Evolutionary conservation across 768 basidiomycete genomes (phyloP), one percentile per base, ranked within the genome.

Genomic region (Lyophyllum atratum): DNA sequence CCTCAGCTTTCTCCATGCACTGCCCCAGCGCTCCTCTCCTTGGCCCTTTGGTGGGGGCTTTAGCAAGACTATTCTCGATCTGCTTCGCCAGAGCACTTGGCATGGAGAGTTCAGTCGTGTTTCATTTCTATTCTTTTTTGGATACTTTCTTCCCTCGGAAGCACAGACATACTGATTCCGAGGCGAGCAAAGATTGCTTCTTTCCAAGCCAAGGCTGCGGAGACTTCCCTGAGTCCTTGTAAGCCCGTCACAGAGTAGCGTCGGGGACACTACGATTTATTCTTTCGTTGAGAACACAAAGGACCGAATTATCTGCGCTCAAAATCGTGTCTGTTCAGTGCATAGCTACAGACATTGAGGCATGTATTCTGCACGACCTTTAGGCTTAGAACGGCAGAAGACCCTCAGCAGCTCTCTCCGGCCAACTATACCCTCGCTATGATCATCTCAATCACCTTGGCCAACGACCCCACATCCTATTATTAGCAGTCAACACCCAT

Each of bases 401-500:
- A 49, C 5, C 49, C 49, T 49, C 49, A 29, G 34, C 5, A 17
- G 26, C 49, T 49, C n/a, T 21, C 31, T 49, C 8, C 34, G 34
- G 34, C 34, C 49, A 51, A 51, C 2, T 8, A 25, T 34, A 29
- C 22, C 49, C 49, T 19, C 22, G 28, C 5, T 10, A 21, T 22
- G 9, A 25, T 37, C 33, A 12, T 39, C 2, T n/a, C 19, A 8
- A 12, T 34, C 24, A 22, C 11, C 49, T 42, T 40, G 39, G 34
- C 19, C 25, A 37, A 10, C 12, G 34, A 51, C 21, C 34, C 11
- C 24, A 19, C 8, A 6, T 22, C 9, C 34, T 28, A 4, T 51
- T 51, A 49, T 24, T 37, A 24, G 49, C 29, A 51, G 39, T 51
- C 34, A 24, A 37, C 49, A 19, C 49, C 21, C 49, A 51, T 37